Percentiles rank a stretch among this genome's conserved stretches.
phyloP scores from a whole-genome alignment of 164 flowering plant genomes.

The Aristolochia californica region DNA sequence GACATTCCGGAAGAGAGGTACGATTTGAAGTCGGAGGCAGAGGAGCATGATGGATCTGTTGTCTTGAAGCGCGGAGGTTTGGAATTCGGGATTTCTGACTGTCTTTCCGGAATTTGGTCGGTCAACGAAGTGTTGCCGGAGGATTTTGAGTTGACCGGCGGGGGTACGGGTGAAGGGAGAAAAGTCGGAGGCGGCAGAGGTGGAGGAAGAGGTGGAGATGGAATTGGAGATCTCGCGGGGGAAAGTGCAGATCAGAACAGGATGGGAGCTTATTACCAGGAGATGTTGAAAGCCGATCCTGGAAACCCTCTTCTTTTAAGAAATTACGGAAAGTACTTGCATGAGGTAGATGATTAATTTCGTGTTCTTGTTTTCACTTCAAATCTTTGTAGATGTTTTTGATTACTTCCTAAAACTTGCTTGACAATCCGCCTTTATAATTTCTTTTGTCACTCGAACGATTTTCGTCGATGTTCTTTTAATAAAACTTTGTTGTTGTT shows the following conservation, averaged over 20 bases:
- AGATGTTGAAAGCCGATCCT: conserved; percentile 59
- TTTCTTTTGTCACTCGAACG: no score
- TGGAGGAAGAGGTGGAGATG: conserved; percentile 20
- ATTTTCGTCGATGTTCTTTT: no score
- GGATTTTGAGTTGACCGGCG: conserved; percentile 24
- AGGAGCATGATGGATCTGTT: conserved; percentile 5
- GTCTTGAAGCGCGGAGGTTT: conserved; percentile 2
- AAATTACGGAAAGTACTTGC: conserved; percentile 71
- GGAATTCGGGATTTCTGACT: conserved; percentile 3
- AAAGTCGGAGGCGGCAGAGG: conserved; percentile 18
- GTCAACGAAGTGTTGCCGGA: conserved; percentile 13
- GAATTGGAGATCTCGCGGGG: conserved; percentile 12
- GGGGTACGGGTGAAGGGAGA: conserved; percentile 20
- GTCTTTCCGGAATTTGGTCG: conserved; percentile 9
- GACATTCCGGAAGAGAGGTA: neutral
- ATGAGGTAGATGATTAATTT: conserved; percentile 56
- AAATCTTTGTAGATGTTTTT: neutral
- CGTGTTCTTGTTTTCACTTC: neutral
- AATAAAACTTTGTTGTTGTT: no score
- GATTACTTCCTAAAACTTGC: no score
- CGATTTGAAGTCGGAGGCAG: neutral
- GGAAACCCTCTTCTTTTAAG: conserved; percentile 50
- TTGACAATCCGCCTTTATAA: no score
- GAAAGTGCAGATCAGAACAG: conserved; percentile 23
- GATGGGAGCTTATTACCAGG: conserved; percentile 46